phyloP scores from a whole-genome alignment of 1,139 yeast genomes.

The Hyphopichia khmerensis region DNA sequence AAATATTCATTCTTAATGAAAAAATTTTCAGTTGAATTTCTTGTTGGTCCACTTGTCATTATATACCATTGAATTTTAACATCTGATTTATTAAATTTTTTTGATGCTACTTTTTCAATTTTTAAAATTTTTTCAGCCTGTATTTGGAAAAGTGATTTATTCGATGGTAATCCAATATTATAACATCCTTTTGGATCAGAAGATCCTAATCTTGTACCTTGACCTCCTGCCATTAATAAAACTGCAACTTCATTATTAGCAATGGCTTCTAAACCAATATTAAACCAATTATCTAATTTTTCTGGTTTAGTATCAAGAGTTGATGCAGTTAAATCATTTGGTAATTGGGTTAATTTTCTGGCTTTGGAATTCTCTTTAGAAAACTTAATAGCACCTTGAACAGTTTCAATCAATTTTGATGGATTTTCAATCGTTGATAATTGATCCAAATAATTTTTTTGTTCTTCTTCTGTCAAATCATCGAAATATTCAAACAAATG shows the following conservation, averaged over 20 bases:
- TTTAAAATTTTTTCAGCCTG: conserved; percentile 84
- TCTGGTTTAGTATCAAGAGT: conserved; percentile 38
- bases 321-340: conserved; percentile 49
- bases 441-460: conserved; percentile 33
- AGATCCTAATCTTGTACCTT: conserved; percentile 93
- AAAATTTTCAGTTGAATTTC: conserved; percentile 69
- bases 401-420: conserved; percentile 38
- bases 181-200: conserved; percentile 91
- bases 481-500: conserved; percentile 45
- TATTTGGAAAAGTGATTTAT: conserved; percentile 81
- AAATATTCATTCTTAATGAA: conserved; percentile 64
- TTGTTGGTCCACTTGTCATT: conserved; percentile 94
- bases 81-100: conserved; percentile 20
- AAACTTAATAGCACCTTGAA: conserved; percentile 45
- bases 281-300: conserved; percentile 46
- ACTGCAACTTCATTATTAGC: conserved; percentile 78
- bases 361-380: conserved; percentile 27
- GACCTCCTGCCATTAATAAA: conserved; percentile 95
- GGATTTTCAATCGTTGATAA: conserved; percentile 45
- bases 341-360: conserved; percentile 51
- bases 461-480: conserved; percentile 28
- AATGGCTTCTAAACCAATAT: conserved; percentile 68
- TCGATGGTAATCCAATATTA: conserved; percentile 81
- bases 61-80: conserved; percentile 77
- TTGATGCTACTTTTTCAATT: conserved; percentile 58